Percentiles rank a stretch among this genome's conserved stretches.
These are phyloP conservation scores for Hypoxylon fuscum DNA, from an alignment of 495 filamentous ascomycete species.

Conservation along the genomic window DNA sequence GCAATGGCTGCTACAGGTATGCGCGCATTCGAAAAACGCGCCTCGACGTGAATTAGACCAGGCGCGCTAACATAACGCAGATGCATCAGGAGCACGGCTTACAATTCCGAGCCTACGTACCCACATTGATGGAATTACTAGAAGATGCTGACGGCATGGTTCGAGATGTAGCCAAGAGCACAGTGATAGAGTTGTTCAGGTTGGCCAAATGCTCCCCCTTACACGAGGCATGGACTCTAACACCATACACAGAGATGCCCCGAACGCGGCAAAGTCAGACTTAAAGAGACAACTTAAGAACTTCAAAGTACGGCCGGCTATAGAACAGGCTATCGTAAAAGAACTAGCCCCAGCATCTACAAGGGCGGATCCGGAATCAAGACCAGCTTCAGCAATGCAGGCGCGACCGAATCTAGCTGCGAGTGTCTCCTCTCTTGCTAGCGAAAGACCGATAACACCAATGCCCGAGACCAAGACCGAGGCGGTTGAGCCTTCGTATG, in stretches of 20 bases:
- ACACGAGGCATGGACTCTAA: constrained; percentile 20
- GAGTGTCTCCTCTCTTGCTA: constrained; percentile 59
- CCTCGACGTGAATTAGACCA: constrained; percentile 1
- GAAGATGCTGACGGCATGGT: constrained; percentile 91
- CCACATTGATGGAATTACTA: constrained; percentile 80
- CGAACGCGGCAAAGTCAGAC: constrained; percentile 84
- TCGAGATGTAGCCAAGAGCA: constrained; percentile 80
- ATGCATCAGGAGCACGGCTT: constrained; percentile 81
- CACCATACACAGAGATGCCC: constrained; percentile 66
- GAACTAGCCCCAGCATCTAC: constrained; percentile 68
- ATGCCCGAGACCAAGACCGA: constrained; percentile 68
- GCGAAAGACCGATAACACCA: constrained; percentile 60
- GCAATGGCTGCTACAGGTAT: constrained; percentile 80
- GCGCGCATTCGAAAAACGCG: constrained; percentile 18
- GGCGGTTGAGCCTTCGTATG: constrained; percentile 78
- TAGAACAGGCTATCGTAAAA: constrained; percentile 78
- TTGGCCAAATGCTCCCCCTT: constrained; percentile 49
- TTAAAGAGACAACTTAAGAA: constrained; percentile 81
- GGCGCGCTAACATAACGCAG: constrained; percentile 50
- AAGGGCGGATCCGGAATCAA: constrained; percentile 56
- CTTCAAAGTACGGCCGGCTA: constrained; percentile 83
- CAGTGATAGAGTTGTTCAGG: constrained; percentile 86
- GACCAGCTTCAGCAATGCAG: constrained; percentile 53
- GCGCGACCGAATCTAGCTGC: constrained; percentile 55
- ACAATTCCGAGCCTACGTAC: constrained; percentile 83